phyloP scores from a whole-genome alignment of 1,284 basidiomycete genomes.

The Ceratobasidium sp. region DNA sequence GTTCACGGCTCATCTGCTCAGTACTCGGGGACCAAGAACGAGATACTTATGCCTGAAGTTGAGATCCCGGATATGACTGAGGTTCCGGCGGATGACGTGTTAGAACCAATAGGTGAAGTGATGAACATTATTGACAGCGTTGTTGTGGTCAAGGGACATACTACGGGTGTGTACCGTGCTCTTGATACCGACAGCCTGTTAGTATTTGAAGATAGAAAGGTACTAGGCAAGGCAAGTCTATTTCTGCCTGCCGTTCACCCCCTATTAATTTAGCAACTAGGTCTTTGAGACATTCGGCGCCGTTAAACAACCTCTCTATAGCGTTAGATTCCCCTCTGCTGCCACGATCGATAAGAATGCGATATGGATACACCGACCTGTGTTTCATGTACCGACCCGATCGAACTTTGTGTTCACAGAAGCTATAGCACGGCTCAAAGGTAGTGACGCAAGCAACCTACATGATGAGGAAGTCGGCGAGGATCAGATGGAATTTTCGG shows the following conservation, averaged over 20 bases:
- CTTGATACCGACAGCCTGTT: conserved; percentile 89
- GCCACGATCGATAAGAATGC: conserved; percentile 47
- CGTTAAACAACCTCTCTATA: conserved; percentile 86
- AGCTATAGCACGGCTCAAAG: conserved; percentile 75
- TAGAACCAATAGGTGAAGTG: conserved; percentile 82
- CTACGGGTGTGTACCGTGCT: conserved; percentile 66
- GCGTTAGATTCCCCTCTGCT: conserved; percentile 67
- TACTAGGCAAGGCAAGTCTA: conserved; percentile 81
- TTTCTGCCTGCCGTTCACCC: background rate
- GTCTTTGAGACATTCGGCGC: conserved; percentile 93
- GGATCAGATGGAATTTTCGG: conserved; percentile 89
- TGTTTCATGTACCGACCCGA: conserved; percentile 79
- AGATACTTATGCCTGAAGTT: conserved; percentile 58
- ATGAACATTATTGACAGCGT: conserved; percentile 78
- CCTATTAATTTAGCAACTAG: conserved; percentile 60
- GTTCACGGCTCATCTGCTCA: conserved; percentile 43
- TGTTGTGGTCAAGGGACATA: conserved; percentile 76
- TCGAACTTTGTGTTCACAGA: conserved; percentile 85
- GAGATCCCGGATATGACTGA: conserved; percentile 59
- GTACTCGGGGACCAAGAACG: conserved; percentile 57
- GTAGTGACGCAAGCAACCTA: conserved; percentile 93
- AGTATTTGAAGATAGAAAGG: conserved; percentile 85
- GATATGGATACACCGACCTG: conserved; percentile 40
- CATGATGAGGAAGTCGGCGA: conserved; percentile 91
- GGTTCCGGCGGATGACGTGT: conserved; percentile 64